Evolutionary conservation across 139 green algal genomes (phyloP).

Genomic region (Zygnema circumcarinatum): DNA sequence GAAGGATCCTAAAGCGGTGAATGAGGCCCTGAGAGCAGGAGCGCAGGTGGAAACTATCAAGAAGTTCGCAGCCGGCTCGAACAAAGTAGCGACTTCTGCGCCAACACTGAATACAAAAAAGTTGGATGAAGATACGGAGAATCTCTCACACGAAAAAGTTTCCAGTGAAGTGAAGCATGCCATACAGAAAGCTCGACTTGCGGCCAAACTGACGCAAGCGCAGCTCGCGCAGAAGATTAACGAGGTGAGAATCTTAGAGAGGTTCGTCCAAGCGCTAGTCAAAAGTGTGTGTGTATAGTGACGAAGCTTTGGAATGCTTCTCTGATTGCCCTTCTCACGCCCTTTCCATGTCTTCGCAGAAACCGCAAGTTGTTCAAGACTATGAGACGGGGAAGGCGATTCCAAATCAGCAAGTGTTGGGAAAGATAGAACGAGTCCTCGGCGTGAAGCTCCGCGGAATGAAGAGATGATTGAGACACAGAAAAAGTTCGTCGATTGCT

Average conservation of each 20-base stretch:
- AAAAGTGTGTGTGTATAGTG: no score
- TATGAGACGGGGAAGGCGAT: conserved; percentile 96
- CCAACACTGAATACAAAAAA: conserved; percentile 51
- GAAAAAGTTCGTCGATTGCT: background rate
- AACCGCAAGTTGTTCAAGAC: conserved; percentile 93
- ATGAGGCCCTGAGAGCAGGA: conserved; percentile 51
- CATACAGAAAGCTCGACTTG: conserved; percentile 87
- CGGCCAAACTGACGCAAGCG: conserved; percentile 96
- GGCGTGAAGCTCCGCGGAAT: conserved; percentile 76
- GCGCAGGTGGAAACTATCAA: conserved; percentile 64
- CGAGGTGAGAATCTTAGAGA: conserved; percentile 34
- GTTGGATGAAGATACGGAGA: conserved; percentile 68
- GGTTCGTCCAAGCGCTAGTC: no score
- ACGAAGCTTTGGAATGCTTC: no score
- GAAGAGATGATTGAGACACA: conserved; percentile 40
- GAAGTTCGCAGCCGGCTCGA: conserved; percentile 61
- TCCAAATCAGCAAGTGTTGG: conserved; percentile 88
- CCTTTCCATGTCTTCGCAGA: no score
- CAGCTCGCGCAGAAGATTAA: conserved; percentile 76
- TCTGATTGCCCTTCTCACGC: no score
- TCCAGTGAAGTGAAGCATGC: conserved; percentile 91
- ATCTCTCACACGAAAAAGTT: conserved; percentile 70
- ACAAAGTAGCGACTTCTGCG: conserved; percentile 38
- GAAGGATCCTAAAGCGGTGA: conserved; percentile 62
- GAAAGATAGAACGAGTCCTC: conserved; percentile 87